Base-by-base conservation (phyloP, 768 basidiomycete genomes). In the Mycena olivaceomarginata region DNA sequence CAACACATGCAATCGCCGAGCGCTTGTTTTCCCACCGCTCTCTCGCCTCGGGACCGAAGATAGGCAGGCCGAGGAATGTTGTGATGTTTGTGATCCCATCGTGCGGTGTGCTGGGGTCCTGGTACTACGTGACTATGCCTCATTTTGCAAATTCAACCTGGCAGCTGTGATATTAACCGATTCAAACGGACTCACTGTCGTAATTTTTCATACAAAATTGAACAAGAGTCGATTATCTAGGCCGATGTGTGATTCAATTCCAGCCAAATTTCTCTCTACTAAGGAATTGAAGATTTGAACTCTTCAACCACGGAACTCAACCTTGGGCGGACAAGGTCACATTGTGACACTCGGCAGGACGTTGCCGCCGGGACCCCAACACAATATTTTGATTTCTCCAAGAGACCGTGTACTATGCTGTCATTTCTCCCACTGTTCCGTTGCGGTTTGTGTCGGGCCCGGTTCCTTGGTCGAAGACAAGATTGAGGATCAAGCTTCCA, bases 361-460 rank as follows among this genome's bases (percentile, higher is more conserved):
- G 31, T 31, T 31, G 31, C 31, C 31, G 51, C 51, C 20, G 51
- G 8, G 20, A 18, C 51, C 51, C 51, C 51, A 53, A 53, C 51
- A 20, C 20, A 31, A 31, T 31, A 48, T n/a, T 53, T 53, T 53
- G 51, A 53, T 53, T 53, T 53, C 51, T n/a, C 51, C 51, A 53
- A 53, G 20, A 53, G 51, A 53, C 51, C 51, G 51, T 53, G 51
- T 53, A 18, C 20, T 15, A 53, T n/a, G 20, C 4, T 31, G 3
- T 31, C 31, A 31, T 31, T 25, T 25, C 25, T 31, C 31, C 31
- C 31, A 31, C 73, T 75, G 74, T 74, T 82, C 76, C 80, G 80
- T 85, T 85, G 85, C 86, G 85, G 77, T 75, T n/a, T n/a, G 75
- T 80, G 66, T 83, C 85, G 84, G 86, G 80, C 83, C 80, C 80